These are phyloP conservation scores for Gynandropsis gynandra DNA, from an alignment of 345 rosid genomes.

Conservation along the genomic window DNA sequence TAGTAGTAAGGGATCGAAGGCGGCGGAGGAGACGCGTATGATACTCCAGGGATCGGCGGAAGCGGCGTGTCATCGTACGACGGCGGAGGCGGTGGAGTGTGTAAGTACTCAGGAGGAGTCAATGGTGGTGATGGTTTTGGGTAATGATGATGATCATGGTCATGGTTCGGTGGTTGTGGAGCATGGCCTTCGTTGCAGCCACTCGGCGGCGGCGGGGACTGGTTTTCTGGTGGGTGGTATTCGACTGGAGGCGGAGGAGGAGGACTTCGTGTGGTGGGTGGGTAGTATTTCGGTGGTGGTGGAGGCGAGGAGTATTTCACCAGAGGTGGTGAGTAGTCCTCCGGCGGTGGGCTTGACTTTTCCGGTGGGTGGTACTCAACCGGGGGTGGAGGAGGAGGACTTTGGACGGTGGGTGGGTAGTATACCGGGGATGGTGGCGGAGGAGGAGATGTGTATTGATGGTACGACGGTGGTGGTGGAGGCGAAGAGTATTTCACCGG, in stretches of 20 bases:
- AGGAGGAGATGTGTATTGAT: conserved; percentile 22
- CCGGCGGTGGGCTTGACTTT: conserved; percentile 17
- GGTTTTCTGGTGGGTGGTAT: conserved; percentile 20
- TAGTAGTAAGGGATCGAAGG: conserved; percentile 2
- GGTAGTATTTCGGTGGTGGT: conserved; percentile 1
- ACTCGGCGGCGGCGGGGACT: conserved; percentile 26
- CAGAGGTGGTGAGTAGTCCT: conserved; percentile 1
- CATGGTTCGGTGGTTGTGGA: conserved; percentile 21
- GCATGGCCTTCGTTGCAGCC: conserved; percentile 20
- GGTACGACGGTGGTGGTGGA: conserved; percentile 25
- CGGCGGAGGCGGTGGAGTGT: conserved; percentile 33
- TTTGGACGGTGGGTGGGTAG: not conserved
- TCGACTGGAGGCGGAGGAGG: conserved; percentile 17
- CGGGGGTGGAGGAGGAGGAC: not conserved
- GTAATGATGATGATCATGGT: conserved; percentile 14
- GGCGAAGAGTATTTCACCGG: conserved; percentile 5
- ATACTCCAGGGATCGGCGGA: conserved; percentile 50
- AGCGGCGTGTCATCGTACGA: conserved; percentile 31
- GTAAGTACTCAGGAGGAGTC: conserved; percentile 20
- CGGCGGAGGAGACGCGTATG: conserved; percentile 56
- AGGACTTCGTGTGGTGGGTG: conserved; percentile 10
- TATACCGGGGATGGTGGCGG: conserved; percentile 13
- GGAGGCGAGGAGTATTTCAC: conserved; percentile 1
- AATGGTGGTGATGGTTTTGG: conserved; percentile 20
- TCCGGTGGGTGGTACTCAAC: conserved; percentile 12